Evolutionary conservation across 768 basidiomycete genomes (phyloP).

Genomic region (Infundibulicybe gibba): DNA sequence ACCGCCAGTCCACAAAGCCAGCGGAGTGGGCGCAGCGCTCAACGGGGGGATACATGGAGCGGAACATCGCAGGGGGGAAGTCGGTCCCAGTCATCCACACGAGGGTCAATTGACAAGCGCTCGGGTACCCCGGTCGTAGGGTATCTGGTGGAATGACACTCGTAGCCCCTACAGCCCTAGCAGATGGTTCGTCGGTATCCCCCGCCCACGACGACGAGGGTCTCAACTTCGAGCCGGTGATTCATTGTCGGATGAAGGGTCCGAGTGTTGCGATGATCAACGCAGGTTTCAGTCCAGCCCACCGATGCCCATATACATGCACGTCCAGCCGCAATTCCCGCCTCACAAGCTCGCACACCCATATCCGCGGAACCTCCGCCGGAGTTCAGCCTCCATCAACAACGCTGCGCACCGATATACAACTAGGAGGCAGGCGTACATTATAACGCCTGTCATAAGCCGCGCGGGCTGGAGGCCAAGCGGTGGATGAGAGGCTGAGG

Average conservation of each 20-base stretch:
- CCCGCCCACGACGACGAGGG: slow-evolving; percentile 51
- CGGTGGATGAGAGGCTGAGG: too few species aligned
- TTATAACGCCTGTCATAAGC: too few species aligned
- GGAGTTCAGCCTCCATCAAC: too few species aligned
- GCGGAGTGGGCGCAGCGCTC: slow-evolving; percentile 59
- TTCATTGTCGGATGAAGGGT: slow-evolving; percentile 66
- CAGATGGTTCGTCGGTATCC: slow-evolving; percentile 62
- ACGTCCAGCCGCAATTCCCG: too few species aligned
- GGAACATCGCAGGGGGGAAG: slow-evolving; percentile 80
- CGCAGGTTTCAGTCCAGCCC: too few species aligned
- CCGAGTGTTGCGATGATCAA: slow-evolving; percentile 97
- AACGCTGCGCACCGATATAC: too few species aligned
- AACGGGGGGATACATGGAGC: slow-evolving; percentile 63
- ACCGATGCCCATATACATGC: too few species aligned
- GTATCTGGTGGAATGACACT: slow-evolving; percentile 75
- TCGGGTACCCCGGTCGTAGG: slow-evolving; percentile 90
- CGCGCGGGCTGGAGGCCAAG: too few species aligned
- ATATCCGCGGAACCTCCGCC: too few species aligned
- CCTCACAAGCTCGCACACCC: too few species aligned
- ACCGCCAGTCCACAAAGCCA: slow-evolving; percentile 72
- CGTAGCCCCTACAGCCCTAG: slow-evolving; percentile 78
- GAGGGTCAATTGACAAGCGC: slow-evolving; percentile 78
- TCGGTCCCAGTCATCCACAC: slow-evolving; percentile 72
- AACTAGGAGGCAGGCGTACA: too few species aligned
- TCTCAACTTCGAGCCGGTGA: slow-evolving; percentile 78